Percentiles rank a stretch among this genome's conserved stretches.
These are phyloP conservation scores for Olyra latifolia DNA, from an alignment of 176 grass and related monocot species.

Conservation along the genomic window DNA sequence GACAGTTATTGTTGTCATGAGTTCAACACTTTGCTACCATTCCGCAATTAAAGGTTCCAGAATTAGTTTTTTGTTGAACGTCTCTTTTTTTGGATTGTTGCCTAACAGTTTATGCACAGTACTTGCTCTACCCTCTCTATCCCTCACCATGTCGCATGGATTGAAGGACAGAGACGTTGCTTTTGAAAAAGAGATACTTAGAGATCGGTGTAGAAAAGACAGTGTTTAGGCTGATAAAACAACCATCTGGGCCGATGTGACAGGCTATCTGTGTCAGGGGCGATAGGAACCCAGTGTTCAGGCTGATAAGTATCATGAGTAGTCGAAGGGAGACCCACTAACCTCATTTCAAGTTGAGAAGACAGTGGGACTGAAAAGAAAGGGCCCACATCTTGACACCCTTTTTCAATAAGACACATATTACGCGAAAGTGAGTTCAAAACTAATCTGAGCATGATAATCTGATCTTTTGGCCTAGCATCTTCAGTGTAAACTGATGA, in stretches of 20 bases:
- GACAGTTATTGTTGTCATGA: background rate
- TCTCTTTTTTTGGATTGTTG: background rate
- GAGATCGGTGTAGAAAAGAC: background rate
- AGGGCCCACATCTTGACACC: background rate
- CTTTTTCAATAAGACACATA: background rate
- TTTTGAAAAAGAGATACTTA: background rate
- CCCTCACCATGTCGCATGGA: background rate
- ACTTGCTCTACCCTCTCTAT: background rate
- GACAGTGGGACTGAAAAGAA: background rate
- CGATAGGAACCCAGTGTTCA: background rate
- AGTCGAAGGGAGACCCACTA: too few relatives aligned
- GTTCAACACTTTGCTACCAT: background rate
- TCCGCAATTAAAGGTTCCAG: background rate
- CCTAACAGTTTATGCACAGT: background rate
- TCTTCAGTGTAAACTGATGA: background rate
- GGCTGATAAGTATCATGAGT: background rate
- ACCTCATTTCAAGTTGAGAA: background rate
- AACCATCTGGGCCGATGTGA: background rate
- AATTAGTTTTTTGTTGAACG: background rate
- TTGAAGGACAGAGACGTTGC: background rate
- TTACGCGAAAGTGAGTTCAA: background rate
- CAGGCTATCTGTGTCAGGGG: background rate
- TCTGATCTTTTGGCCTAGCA: background rate
- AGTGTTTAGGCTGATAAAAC: background rate
- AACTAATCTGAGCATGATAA: conserved; percentile 10